Conservation (phyloP, 2,329 filamentous ascomycete genomes). For the Colletotrichum theobromicola region DNA sequence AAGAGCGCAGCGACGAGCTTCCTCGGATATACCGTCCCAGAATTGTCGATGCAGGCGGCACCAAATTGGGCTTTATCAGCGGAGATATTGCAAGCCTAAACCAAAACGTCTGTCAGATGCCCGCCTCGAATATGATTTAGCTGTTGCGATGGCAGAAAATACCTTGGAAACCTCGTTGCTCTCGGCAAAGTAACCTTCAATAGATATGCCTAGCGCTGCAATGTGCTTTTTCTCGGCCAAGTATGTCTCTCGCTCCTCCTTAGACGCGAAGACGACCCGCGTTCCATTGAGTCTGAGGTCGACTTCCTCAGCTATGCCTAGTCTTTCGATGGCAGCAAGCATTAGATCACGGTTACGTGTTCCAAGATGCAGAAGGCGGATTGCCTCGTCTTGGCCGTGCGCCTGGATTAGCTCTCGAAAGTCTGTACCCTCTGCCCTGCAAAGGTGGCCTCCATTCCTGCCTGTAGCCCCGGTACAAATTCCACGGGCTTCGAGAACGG, state of each 20-base stretch:
- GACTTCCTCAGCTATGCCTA: not conserved
- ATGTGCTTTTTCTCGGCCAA: not conserved
- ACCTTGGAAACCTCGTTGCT: not conserved
- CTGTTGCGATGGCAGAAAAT: too few relatives aligned
- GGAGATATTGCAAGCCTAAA: too few relatives aligned
- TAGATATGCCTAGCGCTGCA: not conserved
- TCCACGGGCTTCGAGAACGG: constrained; percentile 22
- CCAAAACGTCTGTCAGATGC: too few relatives aligned
- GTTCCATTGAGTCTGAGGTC: not conserved
- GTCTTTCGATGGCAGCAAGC: not conserved
- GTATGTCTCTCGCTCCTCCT: not conserved
- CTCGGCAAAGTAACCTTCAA: not conserved
- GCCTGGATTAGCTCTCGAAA: constrained; percentile 36
- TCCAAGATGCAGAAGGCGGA: not conserved
- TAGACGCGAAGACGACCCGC: not conserved
- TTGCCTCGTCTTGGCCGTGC: constrained; percentile 33
- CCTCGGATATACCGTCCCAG: too few relatives aligned
- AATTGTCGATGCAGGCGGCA: too few relatives aligned
- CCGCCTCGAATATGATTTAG: too few relatives aligned
- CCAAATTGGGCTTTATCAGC: too few relatives aligned
- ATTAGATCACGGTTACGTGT: not conserved
- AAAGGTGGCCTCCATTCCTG: constrained; percentile 57
- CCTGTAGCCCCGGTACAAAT: constrained; percentile 54
- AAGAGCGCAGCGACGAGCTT: too few relatives aligned
- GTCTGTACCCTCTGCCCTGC: constrained; percentile 45